Evolutionary conservation across 345 rosid genomes (phyloP).

Genomic region (Populus pruinosa): DNA sequence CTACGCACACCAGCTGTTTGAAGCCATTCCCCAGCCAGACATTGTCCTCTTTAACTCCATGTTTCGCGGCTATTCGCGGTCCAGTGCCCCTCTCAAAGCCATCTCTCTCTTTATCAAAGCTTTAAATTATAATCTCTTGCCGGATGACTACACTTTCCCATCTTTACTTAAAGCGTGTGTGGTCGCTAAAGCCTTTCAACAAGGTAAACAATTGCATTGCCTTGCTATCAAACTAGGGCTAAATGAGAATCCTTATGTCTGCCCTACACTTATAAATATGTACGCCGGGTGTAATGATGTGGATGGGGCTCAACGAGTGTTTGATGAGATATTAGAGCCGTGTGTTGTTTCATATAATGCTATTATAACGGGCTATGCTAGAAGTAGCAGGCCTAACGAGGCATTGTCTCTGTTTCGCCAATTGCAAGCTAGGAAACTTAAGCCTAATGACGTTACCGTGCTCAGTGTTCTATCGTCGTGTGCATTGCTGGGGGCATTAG

Average conservation of each 20-base stretch:
- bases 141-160: slow-evolving; percentile 21
- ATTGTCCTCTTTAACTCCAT: slow-evolving; percentile 17
- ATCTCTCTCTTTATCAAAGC: slow-evolving; percentile 9
- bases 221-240: slow-evolving; percentile 50
- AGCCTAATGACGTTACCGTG: slow-evolving; percentile 38
- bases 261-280: slow-evolving; percentile 23
- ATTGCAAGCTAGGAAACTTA: slow-evolving; percentile 27
- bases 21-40: slow-evolving; percentile 20
- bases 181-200: slow-evolving; percentile 9
- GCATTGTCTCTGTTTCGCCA: slow-evolving; percentile 37
- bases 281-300: slow-evolving; percentile 14
- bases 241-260: slow-evolving; percentile 37
- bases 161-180: slow-evolving; percentile 21
- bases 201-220: slow-evolving; percentile 26
- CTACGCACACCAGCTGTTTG: slow-evolving; percentile 19
- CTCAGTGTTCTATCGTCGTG: slow-evolving; percentile 37
- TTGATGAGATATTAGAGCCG: slow-evolving; percentile 18
- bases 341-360: slow-evolving; percentile 40
- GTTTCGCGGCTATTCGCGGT: slow-evolving; percentile 25
- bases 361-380: slow-evolving; percentile 29
- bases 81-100: slow-evolving; percentile 16
- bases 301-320: slow-evolving; percentile 14
- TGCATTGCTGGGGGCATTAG: slow-evolving; percentile 35
- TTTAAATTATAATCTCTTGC: neutral
- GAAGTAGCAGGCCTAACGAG: slow-evolving; percentile 26